These are phyloP conservation scores for Diaporthe caulivora DNA, from an alignment of 2,329 filamentous ascomycete species.

Conservation along the genomic window DNA sequence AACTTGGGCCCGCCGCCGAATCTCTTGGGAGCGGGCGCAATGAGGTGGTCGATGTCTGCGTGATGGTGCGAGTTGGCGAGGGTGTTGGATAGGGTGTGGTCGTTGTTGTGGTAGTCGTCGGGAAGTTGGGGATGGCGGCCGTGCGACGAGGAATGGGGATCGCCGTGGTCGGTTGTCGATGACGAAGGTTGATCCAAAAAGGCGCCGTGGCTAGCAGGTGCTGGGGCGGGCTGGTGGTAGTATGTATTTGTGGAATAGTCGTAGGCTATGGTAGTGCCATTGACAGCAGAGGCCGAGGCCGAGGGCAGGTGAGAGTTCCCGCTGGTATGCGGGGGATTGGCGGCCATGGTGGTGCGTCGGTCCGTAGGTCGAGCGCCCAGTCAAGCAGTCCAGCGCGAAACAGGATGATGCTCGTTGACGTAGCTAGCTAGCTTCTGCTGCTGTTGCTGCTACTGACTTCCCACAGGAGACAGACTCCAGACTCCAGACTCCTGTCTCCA, in stretches of 20 bases:
- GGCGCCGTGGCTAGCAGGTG: constrained; percentile 18
- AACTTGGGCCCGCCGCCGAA: constrained; percentile 65
- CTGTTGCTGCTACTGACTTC: neutral
- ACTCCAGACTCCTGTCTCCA: neutral
- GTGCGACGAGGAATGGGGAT: constrained; percentile 30
- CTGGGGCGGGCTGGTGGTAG: constrained; percentile 27
- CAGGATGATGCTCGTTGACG: constrained; percentile 33
- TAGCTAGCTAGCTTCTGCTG: constrained; percentile 23
- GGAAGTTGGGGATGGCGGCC: constrained; percentile 6
- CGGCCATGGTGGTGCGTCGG: constrained; percentile 28
- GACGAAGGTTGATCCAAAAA: constrained; percentile 31
- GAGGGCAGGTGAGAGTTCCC: constrained; percentile 6
- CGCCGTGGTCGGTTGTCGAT: constrained; percentile 25
- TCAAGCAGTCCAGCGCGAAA: constrained; percentile 13
- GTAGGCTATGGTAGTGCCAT: constrained; percentile 35
- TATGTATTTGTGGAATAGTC: constrained; percentile 11
- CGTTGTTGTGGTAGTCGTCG: constrained; percentile 16
- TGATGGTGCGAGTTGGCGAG: constrained; percentile 40
- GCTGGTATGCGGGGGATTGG: constrained; percentile 30
- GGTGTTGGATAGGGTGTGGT: constrained; percentile 41
- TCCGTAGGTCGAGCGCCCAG: constrained; percentile 7
- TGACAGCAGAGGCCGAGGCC: constrained; percentile 30
- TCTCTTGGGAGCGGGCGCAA: constrained; percentile 42
- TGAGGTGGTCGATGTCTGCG: constrained; percentile 36
- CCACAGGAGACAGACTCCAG: too few relatives aligned